phyloP scores from a whole-genome alignment of 1,284 basidiomycete genomes.

The Mycosarcoma mackinlayi region DNA sequence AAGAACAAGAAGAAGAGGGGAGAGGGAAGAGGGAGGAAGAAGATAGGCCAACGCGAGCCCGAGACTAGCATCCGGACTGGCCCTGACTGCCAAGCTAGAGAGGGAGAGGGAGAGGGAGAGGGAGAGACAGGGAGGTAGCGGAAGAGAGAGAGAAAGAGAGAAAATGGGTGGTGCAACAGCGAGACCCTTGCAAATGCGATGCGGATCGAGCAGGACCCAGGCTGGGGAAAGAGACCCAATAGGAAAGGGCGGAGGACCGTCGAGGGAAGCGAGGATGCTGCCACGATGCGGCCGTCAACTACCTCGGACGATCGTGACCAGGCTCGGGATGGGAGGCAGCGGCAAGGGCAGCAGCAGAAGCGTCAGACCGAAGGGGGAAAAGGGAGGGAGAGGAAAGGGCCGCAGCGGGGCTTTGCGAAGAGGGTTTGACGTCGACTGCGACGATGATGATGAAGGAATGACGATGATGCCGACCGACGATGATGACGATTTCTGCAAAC shows the following conservation, averaged over 20 bases:
- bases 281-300: slow-evolving; percentile 27
- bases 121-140: background rate
- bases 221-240: background rate
- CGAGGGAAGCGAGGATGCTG: slow-evolving; percentile 13
- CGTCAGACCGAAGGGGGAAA: no score
- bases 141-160: background rate
- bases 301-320: background rate
- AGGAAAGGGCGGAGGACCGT: background rate
- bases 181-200: slow-evolving; percentile 4
- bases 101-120: no score
- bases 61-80: background rate
- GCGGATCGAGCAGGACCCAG: slow-evolving; percentile 8
- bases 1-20: no score
- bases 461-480: slow-evolving; percentile 1
- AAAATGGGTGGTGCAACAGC: slow-evolving; percentile 9
- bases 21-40: background rate
- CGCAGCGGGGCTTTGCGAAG: no score
- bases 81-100: background rate
- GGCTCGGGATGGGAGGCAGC: background rate
- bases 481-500: background rate
- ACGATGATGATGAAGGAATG: slow-evolving; percentile 5
- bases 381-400: background rate
- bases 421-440: background rate
- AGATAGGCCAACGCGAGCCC: background rate
- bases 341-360: no score